Evolutionary conservation across 1,284 basidiomycete species (phyloP), one percentile per base, ranked within the genome.

Genomic region (Takashimella koratensis): DNA sequence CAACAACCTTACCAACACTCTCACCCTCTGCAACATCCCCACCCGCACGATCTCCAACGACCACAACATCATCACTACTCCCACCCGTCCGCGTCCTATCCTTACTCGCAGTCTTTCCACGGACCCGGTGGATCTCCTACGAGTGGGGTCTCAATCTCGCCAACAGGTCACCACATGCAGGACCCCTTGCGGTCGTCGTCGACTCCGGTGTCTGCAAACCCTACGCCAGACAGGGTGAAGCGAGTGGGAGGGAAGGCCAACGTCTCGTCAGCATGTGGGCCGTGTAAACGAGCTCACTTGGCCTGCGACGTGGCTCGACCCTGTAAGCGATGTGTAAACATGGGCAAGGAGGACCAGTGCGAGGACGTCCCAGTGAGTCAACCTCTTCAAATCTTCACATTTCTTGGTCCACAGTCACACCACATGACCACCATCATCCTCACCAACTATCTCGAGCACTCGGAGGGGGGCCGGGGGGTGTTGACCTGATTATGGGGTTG

Each of bases 281-380:
- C 73, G 19, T 75, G 73, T 52, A 73, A 73, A 49, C 61, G 60
- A 42, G 68, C 73, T 3, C 73, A 75, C 55, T 48, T 75, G 40
- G 73, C 70, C 2, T 75, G 73, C 48, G 73, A 75, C 48, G 63
- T 68, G 0, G 60, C 59, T 1, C 52, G 74, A 23, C 74, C 74
- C 1, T 76, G 74, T 51, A 70, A 70, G 56, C 57, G 73, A n/a
- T 76, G 74, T 53, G 62, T 68, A 3, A 70, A 65, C 27, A 64
- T 73, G 63, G 64, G 66, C 47, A 71, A 73, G 54, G 64, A 67
- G 48, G 68, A 71, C 44, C 57, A 63, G 36, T 76, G 74, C 46
- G 67, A 70, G 49, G 74, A 76, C 58, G 67, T 74, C 3, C 70
- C 72, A 2, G 74, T 76, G 48, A 64, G 74, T 68, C 3, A 6